Evolutionary conservation across 2,329 filamentous ascomycete genomes (phyloP).

Genomic region (Sporothrix sp.): DNA sequence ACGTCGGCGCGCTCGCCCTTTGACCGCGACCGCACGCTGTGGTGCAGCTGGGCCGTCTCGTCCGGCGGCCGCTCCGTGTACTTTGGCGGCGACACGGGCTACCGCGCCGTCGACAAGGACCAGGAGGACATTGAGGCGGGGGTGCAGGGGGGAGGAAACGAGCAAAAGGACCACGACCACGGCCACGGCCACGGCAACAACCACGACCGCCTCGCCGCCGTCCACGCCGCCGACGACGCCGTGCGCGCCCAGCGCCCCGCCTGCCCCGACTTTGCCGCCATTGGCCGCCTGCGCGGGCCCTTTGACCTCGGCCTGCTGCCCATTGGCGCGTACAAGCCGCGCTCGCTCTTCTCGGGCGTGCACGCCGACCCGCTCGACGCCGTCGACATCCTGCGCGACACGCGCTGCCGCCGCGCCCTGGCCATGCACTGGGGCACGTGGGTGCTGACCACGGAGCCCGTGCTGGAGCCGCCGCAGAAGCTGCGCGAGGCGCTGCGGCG

Average conservation of each 20-base stretch:
- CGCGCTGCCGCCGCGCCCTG: slow-evolving; percentile 64
- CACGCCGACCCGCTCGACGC: slow-evolving; percentile 81
- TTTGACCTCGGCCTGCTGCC: slow-evolving; percentile 90
- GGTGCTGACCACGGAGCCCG: slow-evolving; percentile 76
- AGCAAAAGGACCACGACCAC: too few species aligned
- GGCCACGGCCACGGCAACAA: too few species aligned
- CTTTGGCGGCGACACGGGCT: slow-evolving; percentile 87
- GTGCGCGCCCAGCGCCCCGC: slow-evolving; percentile 61
- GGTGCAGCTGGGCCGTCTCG: slow-evolving; percentile 75
- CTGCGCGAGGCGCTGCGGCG: slow-evolving; percentile 61
- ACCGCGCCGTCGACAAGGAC: slow-evolving; percentile 52
- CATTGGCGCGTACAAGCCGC: slow-evolving; percentile 78
- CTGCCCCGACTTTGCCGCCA: slow-evolving; percentile 78
- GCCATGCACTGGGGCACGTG: slow-evolving; percentile 92
- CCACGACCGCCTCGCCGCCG: background rate
- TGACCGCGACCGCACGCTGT: slow-evolving; percentile 69
- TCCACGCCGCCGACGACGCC: slow-evolving; percentile 57
- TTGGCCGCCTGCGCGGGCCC: slow-evolving; percentile 68
- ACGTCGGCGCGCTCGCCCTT: slow-evolving; percentile 57
- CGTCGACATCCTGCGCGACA: slow-evolving; percentile 83
- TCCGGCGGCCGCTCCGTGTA: slow-evolving; percentile 70
- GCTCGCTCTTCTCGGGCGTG: slow-evolving; percentile 64
- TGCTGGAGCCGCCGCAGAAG: slow-evolving; percentile 68
- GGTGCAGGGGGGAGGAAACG: too few species aligned
- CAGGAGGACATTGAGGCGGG: slow-evolving; percentile 23